phyloP scores from a whole-genome alignment of 306 rosid species.

The Medicago ruthenica region DNA sequence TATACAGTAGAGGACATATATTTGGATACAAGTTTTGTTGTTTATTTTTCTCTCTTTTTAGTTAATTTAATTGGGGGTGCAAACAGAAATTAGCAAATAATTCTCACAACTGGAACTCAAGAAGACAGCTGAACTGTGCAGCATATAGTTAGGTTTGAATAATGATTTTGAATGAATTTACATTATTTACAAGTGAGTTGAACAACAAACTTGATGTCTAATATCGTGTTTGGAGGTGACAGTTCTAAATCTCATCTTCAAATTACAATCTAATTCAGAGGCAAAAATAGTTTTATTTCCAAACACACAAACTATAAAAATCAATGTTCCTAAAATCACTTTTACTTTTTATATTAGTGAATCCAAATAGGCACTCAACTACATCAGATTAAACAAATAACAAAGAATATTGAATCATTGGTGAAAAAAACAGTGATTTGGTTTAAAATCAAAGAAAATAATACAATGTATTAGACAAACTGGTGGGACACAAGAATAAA shows the following conservation, averaged over 20 bases:
- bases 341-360: not conserved
- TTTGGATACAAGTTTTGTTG: slow-evolving; percentile 10
- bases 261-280: not conserved
- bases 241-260: not conserved
- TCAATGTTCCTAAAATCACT: not conserved
- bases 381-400: slow-evolving; percentile 18
- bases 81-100: not conserved
- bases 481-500: slow-evolving; percentile 24
- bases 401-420: not conserved
- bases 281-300: not conserved
- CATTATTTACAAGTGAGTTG: not conserved
- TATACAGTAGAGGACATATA: slow-evolving; percentile 4
- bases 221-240: not conserved
- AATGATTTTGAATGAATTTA: not conserved
- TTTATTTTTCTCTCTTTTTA: slow-evolving; percentile 5
- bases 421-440: not conserved
- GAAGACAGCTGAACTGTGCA: not conserved
- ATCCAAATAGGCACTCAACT: not conserved
- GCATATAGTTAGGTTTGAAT: not conserved
- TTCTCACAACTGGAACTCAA: not conserved
- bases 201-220: not conserved
- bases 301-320: not conserved
- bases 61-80: not conserved
- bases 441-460: slow-evolving; percentile 26
- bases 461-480: slow-evolving; percentile 23